Percentiles rank a stretch among this genome's conserved stretches.
phyloP scores from a whole-genome alignment of 768 basidiomycete species.

The Hydnomerulius pinastri region DNA sequence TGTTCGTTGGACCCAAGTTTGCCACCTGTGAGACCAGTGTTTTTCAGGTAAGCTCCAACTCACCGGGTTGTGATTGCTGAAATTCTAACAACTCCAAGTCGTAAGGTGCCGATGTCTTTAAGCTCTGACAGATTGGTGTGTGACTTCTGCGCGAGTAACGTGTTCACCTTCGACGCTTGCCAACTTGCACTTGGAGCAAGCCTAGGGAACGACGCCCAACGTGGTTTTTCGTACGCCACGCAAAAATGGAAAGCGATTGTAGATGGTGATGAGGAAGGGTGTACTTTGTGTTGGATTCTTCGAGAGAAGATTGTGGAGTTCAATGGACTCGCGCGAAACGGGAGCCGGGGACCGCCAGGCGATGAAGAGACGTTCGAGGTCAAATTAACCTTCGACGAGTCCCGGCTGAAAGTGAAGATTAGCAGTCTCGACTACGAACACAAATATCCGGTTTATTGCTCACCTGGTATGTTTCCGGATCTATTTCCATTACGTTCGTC shows the following conservation, averaged over 20 bases:
- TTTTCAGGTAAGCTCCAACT: too few species aligned
- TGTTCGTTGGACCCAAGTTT: too few species aligned
- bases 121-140: too few species aligned
- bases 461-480: neutral
- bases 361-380: conserved; percentile 5
- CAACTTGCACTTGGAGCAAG: conserved; percentile 1
- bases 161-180: neutral
- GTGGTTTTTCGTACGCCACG: conserved; percentile 2
- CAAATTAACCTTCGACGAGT: neutral
- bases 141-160: neutral
- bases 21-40: too few species aligned
- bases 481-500: neutral
- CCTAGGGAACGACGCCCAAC: neutral
- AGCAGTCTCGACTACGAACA: neutral
- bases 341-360: neutral
- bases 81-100: too few species aligned
- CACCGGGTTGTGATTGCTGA: too few species aligned
- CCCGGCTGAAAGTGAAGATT: neutral
- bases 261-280: neutral
- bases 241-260: conserved; percentile 7
- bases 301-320: neutral
- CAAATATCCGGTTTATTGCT: neutral
- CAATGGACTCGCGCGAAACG: neutral
- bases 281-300: conserved; percentile 2
- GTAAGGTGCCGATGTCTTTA: too few species aligned